phyloP scores from a whole-genome alignment of 2,329 filamentous ascomycete species.

The Aspergillus japonicus region DNA sequence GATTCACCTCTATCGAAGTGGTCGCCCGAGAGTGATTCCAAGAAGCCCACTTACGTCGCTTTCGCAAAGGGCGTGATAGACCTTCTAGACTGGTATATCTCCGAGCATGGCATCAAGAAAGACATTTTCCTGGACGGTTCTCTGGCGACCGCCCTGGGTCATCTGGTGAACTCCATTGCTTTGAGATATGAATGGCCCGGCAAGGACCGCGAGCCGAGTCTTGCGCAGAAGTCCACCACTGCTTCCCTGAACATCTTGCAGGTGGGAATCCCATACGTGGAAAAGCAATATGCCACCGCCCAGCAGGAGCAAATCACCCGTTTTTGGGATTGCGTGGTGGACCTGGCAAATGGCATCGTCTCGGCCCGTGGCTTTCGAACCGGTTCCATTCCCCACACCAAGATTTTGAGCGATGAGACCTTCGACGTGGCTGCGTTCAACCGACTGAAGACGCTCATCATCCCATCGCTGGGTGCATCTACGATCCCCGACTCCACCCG shows the following conservation, averaged over 20 bases:
- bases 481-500: constrained; percentile 66
- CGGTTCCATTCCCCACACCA: constrained; percentile 38
- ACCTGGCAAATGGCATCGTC: constrained; percentile 67
- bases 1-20: constrained; percentile 54
- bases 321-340: constrained; percentile 70
- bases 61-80: constrained; percentile 80
- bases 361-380: constrained; percentile 59
- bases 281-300: constrained; percentile 38
- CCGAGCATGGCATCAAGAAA: constrained; percentile 49
- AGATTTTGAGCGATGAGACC: constrained; percentile 66
- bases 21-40: constrained; percentile 36
- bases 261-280: constrained; percentile 62
- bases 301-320: constrained; percentile 46
- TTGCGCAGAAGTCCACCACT: constrained; percentile 79
- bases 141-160: constrained; percentile 62
- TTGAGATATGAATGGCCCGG: constrained; percentile 79
- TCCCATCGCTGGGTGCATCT: constrained; percentile 67
- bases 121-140: constrained; percentile 70
- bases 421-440: constrained; percentile 79
- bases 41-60: constrained; percentile 79
- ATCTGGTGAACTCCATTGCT: constrained; percentile 67
- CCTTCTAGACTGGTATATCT: constrained; percentile 54
- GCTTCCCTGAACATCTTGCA: constrained; percentile 68
- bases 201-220: constrained; percentile 65
- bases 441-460: constrained; percentile 65